Conservation (phyloP, 2,329 filamentous ascomycete genomes). For the Aspergillus aculeatus region DNA sequence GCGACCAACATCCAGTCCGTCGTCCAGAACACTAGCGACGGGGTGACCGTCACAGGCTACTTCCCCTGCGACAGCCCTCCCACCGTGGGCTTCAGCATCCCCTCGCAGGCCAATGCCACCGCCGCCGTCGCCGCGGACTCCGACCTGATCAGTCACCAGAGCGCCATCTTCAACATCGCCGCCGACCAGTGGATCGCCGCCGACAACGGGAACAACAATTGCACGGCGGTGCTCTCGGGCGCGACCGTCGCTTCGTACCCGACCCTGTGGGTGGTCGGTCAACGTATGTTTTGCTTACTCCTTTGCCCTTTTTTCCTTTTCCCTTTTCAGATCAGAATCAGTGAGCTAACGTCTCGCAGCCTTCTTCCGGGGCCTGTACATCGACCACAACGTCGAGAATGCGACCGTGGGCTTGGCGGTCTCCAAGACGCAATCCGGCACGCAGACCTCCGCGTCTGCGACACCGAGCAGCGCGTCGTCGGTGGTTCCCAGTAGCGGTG, state of each 20-base stretch:
- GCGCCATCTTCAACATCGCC: too few species aligned
- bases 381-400: slow-evolving; percentile 3
- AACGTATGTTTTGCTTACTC: too few species aligned
- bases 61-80: slow-evolving; percentile 6
- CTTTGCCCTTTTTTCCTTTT: too few species aligned
- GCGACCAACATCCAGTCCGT: too few species aligned
- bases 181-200: too few species aligned
- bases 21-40: too few species aligned
- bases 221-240: too few species aligned
- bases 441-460: background rate
- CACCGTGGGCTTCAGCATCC: slow-evolving; percentile 1
- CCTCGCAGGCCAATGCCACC: background rate
- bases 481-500: background rate
- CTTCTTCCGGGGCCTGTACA: slow-evolving; percentile 5
- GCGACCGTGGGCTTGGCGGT: background rate
- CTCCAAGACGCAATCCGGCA: background rate
- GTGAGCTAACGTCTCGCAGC: background rate
- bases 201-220: too few species aligned
- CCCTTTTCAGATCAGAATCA: too few species aligned
- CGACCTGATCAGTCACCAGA: too few species aligned
- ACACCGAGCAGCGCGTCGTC: background rate
- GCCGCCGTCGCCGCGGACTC: background rate
- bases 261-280: too few species aligned
- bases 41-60: background rate
- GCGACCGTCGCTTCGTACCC: too few species aligned